Evolutionary conservation across 2,329 filamentous ascomycete species (phyloP).

Genomic region (Lomentospora prolificans): DNA sequence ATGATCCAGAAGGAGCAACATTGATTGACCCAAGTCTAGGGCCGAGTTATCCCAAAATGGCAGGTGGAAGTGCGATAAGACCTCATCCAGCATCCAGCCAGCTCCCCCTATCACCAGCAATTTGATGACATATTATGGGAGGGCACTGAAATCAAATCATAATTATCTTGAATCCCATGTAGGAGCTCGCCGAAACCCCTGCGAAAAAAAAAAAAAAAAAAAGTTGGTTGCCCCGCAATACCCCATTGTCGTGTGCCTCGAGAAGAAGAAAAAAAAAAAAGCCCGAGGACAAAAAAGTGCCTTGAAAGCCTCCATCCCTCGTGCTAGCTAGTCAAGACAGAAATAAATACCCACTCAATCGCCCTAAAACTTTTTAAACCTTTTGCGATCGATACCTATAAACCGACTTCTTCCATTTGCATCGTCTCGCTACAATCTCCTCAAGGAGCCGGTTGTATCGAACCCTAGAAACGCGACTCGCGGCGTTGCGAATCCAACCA

Average conservation of each 20-base stretch:
- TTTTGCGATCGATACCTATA: background rate
- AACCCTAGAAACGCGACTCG: too few relatives aligned
- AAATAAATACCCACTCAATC: background rate
- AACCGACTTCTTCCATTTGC: background rate
- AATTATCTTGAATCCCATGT: too few relatives aligned
- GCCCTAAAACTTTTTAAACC: background rate
- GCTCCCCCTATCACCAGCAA: too few relatives aligned
- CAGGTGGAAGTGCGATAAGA: background rate
- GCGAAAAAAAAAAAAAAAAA: background rate
- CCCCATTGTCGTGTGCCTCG: background rate
- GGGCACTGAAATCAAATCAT: too few relatives aligned
- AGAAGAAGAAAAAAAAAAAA: background rate
- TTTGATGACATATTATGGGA: too few relatives aligned
- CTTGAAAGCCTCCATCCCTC: too few relatives aligned
- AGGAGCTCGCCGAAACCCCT: background rate
- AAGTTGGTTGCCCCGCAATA: background rate
- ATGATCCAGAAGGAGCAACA: too few relatives aligned
- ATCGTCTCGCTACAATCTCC: too few relatives aligned
- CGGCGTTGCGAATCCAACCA: background rate
- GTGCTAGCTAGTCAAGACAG: background rate
- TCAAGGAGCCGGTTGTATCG: too few relatives aligned
- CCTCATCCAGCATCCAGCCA: too few relatives aligned
- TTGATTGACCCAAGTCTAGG: too few relatives aligned
- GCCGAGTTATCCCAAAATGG: background rate
- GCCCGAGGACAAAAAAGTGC: background rate